These are phyloP conservation scores for Viola pubescens DNA, from an alignment of 441 rosid genomes.

Conservation along the genomic window DNA sequence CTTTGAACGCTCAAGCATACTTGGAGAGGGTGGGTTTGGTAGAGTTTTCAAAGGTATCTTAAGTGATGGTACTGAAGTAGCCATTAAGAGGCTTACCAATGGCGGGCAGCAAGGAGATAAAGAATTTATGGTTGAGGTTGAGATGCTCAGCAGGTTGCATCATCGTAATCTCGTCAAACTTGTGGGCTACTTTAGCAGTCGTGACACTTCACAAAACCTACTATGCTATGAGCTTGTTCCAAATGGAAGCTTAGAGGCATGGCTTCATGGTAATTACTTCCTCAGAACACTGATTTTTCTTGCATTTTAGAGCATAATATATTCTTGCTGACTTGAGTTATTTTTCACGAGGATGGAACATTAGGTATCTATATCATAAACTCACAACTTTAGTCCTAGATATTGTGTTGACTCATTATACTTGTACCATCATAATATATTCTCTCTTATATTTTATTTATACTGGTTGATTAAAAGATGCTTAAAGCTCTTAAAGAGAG, in stretches of 20 bases:
- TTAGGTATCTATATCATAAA: neutral
- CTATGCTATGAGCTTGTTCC: constrained; percentile 95
- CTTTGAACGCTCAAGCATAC: constrained; percentile 68
- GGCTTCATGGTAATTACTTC: constrained; percentile 72
- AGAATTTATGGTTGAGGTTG: constrained; percentile 93
- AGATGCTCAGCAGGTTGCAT: constrained; percentile 97
- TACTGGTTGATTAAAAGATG: too few relatives aligned
- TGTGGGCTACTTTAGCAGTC: constrained; percentile 81
- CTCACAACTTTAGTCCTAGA: too few relatives aligned
- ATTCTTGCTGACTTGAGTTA: constrained; percentile 1
- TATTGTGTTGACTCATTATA: too few relatives aligned
- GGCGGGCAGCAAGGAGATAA: constrained; percentile 96
- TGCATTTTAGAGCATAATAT: constrained; percentile 5
- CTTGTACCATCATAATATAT: too few relatives aligned
- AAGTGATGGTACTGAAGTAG: constrained; percentile 95
- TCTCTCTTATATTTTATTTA: too few relatives aligned
- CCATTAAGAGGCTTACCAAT: constrained; percentile 76
- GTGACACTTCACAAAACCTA: constrained; percentile 78
- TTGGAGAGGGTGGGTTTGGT: constrained; percentile 97
- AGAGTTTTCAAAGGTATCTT: constrained; percentile 89
- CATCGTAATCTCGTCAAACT: constrained; percentile 98
- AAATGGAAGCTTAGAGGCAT: constrained; percentile 90
- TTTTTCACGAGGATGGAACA: neutral
- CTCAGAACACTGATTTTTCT: constrained; percentile 7
- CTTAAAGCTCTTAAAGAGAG: too few relatives aligned